Percentiles rank a stretch among this genome's conserved stretches.
Evolutionary conservation across 495 filamentous ascomycete species (phyloP).

Genomic region (Talaromyces liani): DNA sequence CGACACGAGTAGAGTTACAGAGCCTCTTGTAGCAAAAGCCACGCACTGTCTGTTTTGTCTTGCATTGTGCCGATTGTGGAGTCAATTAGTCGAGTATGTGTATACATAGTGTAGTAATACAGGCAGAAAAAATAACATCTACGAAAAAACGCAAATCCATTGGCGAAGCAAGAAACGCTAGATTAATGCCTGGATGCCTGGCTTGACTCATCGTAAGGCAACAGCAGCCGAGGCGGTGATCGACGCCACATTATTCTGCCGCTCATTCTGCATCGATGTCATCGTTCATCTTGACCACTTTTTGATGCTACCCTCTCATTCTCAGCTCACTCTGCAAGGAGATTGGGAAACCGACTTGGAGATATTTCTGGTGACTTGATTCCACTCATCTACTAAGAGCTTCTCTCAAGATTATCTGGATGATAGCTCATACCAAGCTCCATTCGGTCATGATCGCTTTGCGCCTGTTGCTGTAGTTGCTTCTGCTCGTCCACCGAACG

Average conservation of each 20-base stretch:
- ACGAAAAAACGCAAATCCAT: not conserved
- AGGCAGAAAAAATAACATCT: not conserved
- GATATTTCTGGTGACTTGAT: not conserved
- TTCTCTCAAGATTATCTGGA: not conserved
- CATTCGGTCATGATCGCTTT: not conserved
- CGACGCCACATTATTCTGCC: conserved; percentile 8
- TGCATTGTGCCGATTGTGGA: not conserved
- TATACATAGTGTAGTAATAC: too few relatives aligned
- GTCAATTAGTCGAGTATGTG: not conserved
- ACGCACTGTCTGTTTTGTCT: not conserved
- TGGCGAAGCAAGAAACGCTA: not conserved
- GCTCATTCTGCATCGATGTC: not conserved
- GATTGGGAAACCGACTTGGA: not conserved
- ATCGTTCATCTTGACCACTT: not conserved
- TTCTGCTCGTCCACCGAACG: not conserved
- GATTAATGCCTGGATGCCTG: not conserved
- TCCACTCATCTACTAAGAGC: not conserved
- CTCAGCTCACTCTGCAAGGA: not conserved
- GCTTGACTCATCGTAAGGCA: conserved; percentile 7
- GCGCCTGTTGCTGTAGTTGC: not conserved
- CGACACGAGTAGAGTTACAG: not conserved
- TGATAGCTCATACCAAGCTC: not conserved
- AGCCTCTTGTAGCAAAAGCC: not conserved
- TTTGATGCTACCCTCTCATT: not conserved
- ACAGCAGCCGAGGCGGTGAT: conserved; percentile 1